A percentile compares a stretch with the other conserved stretches of the same genome.
These are phyloP conservation scores for Jamesozyma spencerorum DNA, from an alignment of 805 yeast genomes.

Conservation along the genomic window DNA sequence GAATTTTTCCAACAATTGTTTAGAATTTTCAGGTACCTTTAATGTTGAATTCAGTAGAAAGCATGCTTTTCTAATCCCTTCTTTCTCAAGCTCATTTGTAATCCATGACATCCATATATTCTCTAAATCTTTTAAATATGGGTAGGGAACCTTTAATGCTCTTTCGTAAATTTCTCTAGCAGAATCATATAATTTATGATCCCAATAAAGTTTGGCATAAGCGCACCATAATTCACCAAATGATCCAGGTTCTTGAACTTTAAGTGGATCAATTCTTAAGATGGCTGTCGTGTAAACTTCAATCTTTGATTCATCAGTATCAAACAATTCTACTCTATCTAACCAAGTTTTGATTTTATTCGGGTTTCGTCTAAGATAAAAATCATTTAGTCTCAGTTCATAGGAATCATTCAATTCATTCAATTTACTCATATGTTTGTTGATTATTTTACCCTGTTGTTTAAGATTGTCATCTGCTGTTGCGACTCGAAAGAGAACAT, in stretches of 20 bases:
- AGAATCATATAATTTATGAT: conserved; percentile 42
- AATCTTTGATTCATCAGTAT: conserved; percentile 30
- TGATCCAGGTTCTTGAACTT: conserved; percentile 31
- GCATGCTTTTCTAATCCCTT: conserved; percentile 38
- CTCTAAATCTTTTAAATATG: conserved; percentile 52
- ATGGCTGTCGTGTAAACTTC: conserved; percentile 60
- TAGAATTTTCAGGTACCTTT: conserved; percentile 30
- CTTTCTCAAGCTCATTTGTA: conserved; percentile 51
- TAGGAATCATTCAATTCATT: conserved; percentile 51
- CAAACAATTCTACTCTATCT: conserved; percentile 43
- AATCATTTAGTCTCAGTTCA: conserved; percentile 53
- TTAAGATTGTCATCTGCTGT: conserved; percentile 12
- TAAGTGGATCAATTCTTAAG: conserved; percentile 51
- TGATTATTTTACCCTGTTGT: conserved; percentile 33
- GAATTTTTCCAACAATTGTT: conserved; percentile 16
- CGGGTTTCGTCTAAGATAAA: conserved; percentile 50
- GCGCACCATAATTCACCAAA: conserved; percentile 59
- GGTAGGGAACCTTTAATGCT: conserved; percentile 63
- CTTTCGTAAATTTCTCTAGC: conserved; percentile 56
- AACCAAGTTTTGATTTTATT: conserved; percentile 64
- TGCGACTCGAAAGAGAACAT: too few relatives aligned
- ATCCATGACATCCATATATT: conserved; percentile 70
- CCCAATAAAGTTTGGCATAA: conserved; percentile 58
- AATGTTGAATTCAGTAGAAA: conserved; percentile 37
- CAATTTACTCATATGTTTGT: conserved; percentile 35